Base-by-base conservation (phyloP, 2,329 filamentous ascomycete species). In the Ascocoryne sarcoides region DNA sequence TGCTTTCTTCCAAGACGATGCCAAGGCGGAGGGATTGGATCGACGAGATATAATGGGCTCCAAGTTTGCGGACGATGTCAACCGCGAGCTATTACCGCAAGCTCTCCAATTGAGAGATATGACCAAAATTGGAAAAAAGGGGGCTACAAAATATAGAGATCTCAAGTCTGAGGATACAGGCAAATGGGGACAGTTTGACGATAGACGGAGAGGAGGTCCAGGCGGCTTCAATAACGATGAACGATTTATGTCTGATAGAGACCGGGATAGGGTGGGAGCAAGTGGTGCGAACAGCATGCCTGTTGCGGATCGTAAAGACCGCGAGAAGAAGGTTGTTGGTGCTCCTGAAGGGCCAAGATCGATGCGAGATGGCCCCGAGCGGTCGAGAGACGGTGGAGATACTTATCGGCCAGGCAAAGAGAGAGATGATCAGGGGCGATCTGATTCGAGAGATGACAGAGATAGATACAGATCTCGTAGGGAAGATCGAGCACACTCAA, bases 31-130 rank as follows among this genome's bases (percentile, higher is more conserved):
- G 47, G 85, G 86, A 1, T 68, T 95, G 33, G 79, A 84, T 48
- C 75, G 81, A 57, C 73, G 92, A 34, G 85, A 95, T 58, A 71
- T 95, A 49, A 94, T 94, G 77, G 89, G 89, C 10, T 76, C 82
- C 2, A 70, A 76, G 37, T 93, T 92, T 52, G 79, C 75, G 36
- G 90, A 96, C 60, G 87, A 95, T 46, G 77, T 90, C 44, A 86
- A 94, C 56, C 80, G 86, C 33, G 84, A 92, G 54, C 68, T 87
- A 1, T 65, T 98, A 53, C 92, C 92, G 3, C 82, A 94, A 65
- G 93, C 89, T 50, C 79, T 98, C 69, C 88, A 95, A 65, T 79
- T 93, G 55, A 72, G 92, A 42, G 92, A 96, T 63, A 87, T 92
- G 82, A 90, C 89, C 10, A 90, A 89, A 66, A 64, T 98, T 18